Evolutionary conservation across 768 basidiomycete genomes (phyloP).

Genomic region (Dioszegia crocea): DNA sequence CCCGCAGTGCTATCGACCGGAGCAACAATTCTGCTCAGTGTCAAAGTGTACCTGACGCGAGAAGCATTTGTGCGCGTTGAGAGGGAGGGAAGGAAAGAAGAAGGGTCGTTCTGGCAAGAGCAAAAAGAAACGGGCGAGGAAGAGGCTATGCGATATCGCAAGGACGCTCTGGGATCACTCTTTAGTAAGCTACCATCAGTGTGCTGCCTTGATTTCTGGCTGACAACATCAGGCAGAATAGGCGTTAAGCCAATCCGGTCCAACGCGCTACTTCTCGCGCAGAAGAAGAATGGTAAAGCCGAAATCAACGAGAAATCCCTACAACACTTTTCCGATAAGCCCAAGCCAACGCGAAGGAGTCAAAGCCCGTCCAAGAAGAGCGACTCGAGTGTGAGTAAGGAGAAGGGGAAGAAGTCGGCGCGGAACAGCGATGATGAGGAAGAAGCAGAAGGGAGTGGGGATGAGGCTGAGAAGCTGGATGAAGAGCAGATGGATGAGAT

Average conservation of each 20-base stretch:
- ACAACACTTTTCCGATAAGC: slow-evolving; percentile 52
- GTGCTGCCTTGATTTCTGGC: not conserved
- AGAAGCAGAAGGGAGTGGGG: slow-evolving; percentile 74
- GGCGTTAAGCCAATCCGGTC: slow-evolving; percentile 61
- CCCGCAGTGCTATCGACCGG: slow-evolving; percentile 68
- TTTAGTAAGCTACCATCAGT: slow-evolving; percentile 57
- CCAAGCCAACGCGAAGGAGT: slow-evolving; percentile 10
- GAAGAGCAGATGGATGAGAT: slow-evolving; percentile 67
- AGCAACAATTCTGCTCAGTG: slow-evolving; percentile 68
- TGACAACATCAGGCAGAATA: slow-evolving; percentile 49
- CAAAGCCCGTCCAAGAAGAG: slow-evolving; percentile 33
- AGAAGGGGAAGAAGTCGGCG: slow-evolving; percentile 52
- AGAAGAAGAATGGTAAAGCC: slow-evolving; percentile 46
- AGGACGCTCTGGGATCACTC: slow-evolving; percentile 65
- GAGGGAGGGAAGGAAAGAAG: slow-evolving; percentile 32
- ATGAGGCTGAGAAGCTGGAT: slow-evolving; percentile 69
- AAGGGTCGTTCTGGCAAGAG: slow-evolving; percentile 60
- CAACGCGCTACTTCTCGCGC: slow-evolving; percentile 40
- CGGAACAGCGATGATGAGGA: slow-evolving; percentile 56
- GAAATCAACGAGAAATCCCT: slow-evolving; percentile 40
- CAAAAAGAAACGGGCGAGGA: slow-evolving; percentile 76
- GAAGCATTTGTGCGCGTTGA: slow-evolving; percentile 60
- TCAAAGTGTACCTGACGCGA: slow-evolving; percentile 66
- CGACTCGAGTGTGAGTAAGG: slow-evolving; percentile 33
- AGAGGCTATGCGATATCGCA: slow-evolving; percentile 72